Evolutionary conservation across 2,329 filamentous ascomycete genomes (phyloP).

Genomic region (Triangularia verruculosa): DNA sequence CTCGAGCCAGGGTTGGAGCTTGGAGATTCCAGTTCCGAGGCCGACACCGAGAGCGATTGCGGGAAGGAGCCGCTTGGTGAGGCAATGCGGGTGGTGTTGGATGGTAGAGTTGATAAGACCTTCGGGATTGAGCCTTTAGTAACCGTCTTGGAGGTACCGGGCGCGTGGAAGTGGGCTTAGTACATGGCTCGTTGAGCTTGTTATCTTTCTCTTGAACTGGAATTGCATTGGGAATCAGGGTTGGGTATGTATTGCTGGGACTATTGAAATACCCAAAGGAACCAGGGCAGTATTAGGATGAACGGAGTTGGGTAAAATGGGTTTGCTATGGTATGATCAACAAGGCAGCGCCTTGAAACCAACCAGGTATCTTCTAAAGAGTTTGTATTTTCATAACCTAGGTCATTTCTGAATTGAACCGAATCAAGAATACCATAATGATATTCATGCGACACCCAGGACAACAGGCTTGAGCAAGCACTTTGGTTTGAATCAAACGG

Average conservation of each 20-base stretch:
- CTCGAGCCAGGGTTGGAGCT: conserved; percentile 2
- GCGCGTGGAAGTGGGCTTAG: conserved; percentile 11
- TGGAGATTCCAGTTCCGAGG: not conserved
- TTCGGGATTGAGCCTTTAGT: not conserved
- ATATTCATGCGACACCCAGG: too few species aligned
- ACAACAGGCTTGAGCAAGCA: too few species aligned
- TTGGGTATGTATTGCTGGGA: not conserved
- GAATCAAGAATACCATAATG: not conserved
- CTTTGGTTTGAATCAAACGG: too few species aligned
- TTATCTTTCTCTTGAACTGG: not conserved
- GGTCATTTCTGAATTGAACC: not conserved
- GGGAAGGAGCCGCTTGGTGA: conserved; percentile 10
- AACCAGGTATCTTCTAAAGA: too few species aligned
- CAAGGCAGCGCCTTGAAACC: not conserved
- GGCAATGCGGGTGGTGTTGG: not conserved
- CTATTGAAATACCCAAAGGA: conserved; percentile 1
- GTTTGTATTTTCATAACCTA: not conserved
- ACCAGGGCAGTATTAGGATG: not conserved
- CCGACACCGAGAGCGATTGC: conserved; percentile 20
- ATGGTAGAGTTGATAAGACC: not conserved
- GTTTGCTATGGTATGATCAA: not conserved
- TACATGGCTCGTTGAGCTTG: not conserved
- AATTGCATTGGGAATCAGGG: not conserved
- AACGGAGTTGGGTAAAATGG: not conserved
- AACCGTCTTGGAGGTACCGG: not conserved